Conservation (phyloP, 2,329 filamentous ascomycete species). For the Penicillium sp. region DNA sequence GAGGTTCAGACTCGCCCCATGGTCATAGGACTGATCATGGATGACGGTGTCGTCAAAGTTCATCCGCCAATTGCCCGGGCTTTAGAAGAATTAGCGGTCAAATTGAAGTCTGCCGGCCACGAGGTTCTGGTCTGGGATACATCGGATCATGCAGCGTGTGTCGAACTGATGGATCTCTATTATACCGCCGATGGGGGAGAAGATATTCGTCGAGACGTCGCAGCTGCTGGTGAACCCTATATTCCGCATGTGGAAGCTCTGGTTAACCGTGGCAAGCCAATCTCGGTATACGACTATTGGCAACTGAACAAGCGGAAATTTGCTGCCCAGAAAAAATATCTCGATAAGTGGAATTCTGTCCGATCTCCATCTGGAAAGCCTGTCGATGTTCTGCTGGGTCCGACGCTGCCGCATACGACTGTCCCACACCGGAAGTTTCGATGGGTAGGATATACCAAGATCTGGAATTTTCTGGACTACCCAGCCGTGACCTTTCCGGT, state of each 20-base stretch:
- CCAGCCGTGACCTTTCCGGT: constrained; percentile 58
- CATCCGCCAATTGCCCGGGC: constrained; percentile 56
- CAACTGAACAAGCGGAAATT: constrained; percentile 63
- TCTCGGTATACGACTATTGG: constrained; percentile 68
- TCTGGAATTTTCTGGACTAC: constrained; percentile 65
- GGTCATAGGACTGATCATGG: constrained; percentile 51
- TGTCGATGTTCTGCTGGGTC: constrained; percentile 60
- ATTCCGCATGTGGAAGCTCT: constrained; percentile 61
- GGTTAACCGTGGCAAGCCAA: constrained; percentile 52
- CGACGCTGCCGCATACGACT: constrained; percentile 61
- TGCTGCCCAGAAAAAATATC: constrained; percentile 55
- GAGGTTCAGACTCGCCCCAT: constrained; percentile 46
- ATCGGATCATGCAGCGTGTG: constrained; percentile 52
- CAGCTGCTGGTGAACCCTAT: constrained; percentile 58
- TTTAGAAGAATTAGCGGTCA: constrained; percentile 36
- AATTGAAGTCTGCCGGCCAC: constrained; percentile 52
- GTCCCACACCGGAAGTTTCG: constrained; percentile 46
- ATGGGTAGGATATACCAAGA: constrained; percentile 61
- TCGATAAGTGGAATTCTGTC: constrained; percentile 58
- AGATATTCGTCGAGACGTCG: constrained; percentile 59
- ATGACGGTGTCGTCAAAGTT: constrained; percentile 56
- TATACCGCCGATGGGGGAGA: constrained; percentile 65
- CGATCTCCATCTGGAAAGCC: constrained; percentile 47
- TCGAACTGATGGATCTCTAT: constrained; percentile 61
- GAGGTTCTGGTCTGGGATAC: constrained; percentile 57